phyloP scores from a whole-genome alignment of 1,139 yeast species.

The Pichia sp. region DNA sequence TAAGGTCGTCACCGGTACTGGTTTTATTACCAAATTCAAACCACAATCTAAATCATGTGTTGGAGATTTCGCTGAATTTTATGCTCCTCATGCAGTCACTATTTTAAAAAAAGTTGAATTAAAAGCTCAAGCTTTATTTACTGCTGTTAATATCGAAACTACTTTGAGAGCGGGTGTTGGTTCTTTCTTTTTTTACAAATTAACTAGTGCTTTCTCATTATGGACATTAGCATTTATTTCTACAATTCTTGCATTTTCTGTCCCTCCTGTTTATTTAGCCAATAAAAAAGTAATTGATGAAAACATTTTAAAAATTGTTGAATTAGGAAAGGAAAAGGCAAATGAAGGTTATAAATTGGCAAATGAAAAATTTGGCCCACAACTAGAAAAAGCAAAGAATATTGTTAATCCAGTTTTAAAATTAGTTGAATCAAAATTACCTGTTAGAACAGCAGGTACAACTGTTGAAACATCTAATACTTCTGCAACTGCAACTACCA shows the following conservation, averaged over 20 bases:
- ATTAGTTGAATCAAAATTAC: constrained; percentile 52
- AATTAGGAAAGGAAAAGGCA: constrained; percentile 52
- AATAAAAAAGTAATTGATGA: constrained; percentile 81
- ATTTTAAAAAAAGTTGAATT: constrained; percentile 40
- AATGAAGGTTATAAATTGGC: constrained; percentile 46
- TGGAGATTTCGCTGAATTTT: constrained; percentile 37
- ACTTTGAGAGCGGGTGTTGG: constrained; percentile 70
- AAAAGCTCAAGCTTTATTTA: constrained; percentile 53
- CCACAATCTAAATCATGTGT: constrained; percentile 37
- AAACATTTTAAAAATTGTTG: constrained; percentile 51
- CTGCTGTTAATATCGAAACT: constrained; percentile 58
- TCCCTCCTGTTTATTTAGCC: constrained; percentile 67
- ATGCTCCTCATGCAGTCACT: constrained; percentile 41
- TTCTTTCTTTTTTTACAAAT: constrained; percentile 58
- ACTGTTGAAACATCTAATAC: constrained; percentile 44
- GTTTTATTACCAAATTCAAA: constrained; percentile 61
- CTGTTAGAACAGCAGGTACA: constrained; percentile 68
- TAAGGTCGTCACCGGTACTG: constrained; percentile 61
- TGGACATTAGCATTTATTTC: constrained; percentile 57
- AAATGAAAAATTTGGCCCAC: constrained; percentile 47
- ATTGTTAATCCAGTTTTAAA: constrained; percentile 62
- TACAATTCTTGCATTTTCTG: constrained; percentile 61
- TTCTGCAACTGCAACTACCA: constrained; percentile 20
- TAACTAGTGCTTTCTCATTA: constrained; percentile 73
- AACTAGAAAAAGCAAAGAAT: constrained; percentile 39